These are phyloP conservation scores for Ceratocystis albifundus DNA, from an alignment of 2,329 filamentous ascomycete species.

Conservation along the genomic window DNA sequence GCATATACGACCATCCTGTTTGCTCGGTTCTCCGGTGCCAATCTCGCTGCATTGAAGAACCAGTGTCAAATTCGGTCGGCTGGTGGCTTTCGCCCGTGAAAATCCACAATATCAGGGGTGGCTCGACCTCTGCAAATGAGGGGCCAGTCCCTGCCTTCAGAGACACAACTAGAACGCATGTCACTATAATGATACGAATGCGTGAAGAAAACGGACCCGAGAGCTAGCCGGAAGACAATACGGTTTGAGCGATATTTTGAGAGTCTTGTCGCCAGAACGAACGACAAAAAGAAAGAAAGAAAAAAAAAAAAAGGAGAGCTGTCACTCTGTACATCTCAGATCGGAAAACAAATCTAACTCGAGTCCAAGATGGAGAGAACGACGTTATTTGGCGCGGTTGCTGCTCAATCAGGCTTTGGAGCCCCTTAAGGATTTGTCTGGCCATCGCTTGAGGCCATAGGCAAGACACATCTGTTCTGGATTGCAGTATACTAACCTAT, in stretches of 20 bases:
- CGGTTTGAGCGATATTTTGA: neutral
- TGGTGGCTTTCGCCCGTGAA: neutral
- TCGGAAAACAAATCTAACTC: neutral
- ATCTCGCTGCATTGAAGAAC: neutral
- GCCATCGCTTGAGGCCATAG: conserved; percentile 1
- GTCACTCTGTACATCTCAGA: neutral
- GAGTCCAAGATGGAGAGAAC: conserved; percentile 1
- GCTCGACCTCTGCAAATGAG: neutral
- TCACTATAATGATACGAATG: neutral
- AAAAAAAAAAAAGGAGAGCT: neutral
- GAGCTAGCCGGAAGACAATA: neutral
- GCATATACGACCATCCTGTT: neutral
- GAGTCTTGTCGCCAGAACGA: neutral
- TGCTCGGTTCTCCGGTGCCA: neutral
- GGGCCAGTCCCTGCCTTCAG: neutral
- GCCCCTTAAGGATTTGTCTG: neutral
- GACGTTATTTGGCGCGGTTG: neutral
- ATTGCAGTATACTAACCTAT: conserved; percentile 21
- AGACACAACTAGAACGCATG: neutral
- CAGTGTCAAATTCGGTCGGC: neutral
- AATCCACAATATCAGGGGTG: conserved; percentile 8
- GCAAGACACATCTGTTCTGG: neutral
- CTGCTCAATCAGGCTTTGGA: conserved; percentile 2
- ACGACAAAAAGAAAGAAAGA: neutral
- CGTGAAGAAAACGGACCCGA: neutral